These are phyloP conservation scores for Wallacemonas collosoma DNA, from an alignment of 208 protist species.

Conservation along the genomic window DNA sequence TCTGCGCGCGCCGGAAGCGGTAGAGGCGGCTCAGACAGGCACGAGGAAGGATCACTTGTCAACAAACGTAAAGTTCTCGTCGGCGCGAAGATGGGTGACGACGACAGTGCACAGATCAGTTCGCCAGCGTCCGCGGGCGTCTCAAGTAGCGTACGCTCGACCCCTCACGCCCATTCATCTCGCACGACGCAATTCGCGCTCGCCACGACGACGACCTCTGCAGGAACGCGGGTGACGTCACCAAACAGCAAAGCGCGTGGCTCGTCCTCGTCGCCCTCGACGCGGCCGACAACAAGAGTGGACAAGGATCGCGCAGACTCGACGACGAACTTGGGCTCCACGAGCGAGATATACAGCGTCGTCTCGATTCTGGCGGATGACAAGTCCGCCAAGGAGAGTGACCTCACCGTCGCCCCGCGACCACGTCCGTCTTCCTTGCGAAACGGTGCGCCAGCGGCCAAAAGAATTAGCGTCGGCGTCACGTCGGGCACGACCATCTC, in stretches of 20 bases:
- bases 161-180: too few relatives aligned
- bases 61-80: constrained; percentile 3
- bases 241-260: too few relatives aligned
- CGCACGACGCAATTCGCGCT: too few relatives aligned
- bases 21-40: not conserved
- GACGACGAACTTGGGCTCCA: not conserved
- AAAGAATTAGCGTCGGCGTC: not conserved
- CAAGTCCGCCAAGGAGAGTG: not conserved
- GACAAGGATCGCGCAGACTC: not conserved
- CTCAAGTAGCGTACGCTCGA: too few relatives aligned
- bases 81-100: not conserved
- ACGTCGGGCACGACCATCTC: not conserved
- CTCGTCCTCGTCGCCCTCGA: too few relatives aligned
- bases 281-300: too few relatives aligned
- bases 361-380: not conserved
- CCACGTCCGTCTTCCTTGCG: not conserved
- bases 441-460: not conserved
- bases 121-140: too few relatives aligned
- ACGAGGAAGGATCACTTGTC: not conserved
- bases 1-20: not conserved
- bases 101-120: not conserved
- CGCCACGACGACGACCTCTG: too few relatives aligned
- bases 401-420: not conserved
- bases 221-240: too few relatives aligned
- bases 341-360: constrained; percentile 10